Evolutionary conservation across 495 filamentous ascomycete species (phyloP).

Genomic region (Neohortaea acidophila): DNA sequence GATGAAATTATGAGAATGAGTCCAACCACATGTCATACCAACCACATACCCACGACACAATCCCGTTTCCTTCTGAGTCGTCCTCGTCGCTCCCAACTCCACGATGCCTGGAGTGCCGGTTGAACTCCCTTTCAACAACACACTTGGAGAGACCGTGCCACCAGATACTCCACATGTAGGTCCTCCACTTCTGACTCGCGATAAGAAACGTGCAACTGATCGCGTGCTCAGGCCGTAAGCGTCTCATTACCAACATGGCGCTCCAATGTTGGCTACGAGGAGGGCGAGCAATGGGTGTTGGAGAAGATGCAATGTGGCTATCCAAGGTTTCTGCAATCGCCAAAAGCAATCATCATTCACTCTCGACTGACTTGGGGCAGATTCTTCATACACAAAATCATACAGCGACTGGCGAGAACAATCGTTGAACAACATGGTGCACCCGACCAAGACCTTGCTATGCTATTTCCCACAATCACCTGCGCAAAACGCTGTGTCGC

Average conservation of each 20-base stretch:
- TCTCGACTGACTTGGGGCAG: constrained; percentile 25
- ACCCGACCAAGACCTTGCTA: constrained; percentile 44
- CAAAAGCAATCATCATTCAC: constrained; percentile 1
- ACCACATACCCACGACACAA: too few relatives aligned
- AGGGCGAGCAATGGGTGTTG: constrained; percentile 75
- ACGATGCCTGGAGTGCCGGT: constrained; percentile 8
- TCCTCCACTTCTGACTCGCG: neutral
- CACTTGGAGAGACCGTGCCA: constrained; percentile 18
- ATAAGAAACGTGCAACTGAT: constrained; percentile 6
- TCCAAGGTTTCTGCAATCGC: constrained; percentile 43
- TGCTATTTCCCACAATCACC: constrained; percentile 60
- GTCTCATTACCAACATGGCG: constrained; percentile 92
- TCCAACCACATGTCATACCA: too few relatives aligned
- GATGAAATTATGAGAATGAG: too few relatives aligned
- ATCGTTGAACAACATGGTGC: constrained; percentile 50
- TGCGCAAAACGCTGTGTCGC: constrained; percentile 51
- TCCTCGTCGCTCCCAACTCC: constrained; percentile 4
- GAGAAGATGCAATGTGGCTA: constrained; percentile 81
- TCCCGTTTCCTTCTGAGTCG: too few relatives aligned
- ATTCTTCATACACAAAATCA: constrained; percentile 82
- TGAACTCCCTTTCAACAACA: constrained; percentile 12
- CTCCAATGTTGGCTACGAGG: constrained; percentile 81
- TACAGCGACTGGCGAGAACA: constrained; percentile 54
- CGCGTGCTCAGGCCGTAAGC: constrained; percentile 60
- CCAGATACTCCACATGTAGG: constrained; percentile 18